Evolutionary conservation across 2,329 filamentous ascomycete species (phyloP).

Genomic region (Amauroascus verrucosus): DNA sequence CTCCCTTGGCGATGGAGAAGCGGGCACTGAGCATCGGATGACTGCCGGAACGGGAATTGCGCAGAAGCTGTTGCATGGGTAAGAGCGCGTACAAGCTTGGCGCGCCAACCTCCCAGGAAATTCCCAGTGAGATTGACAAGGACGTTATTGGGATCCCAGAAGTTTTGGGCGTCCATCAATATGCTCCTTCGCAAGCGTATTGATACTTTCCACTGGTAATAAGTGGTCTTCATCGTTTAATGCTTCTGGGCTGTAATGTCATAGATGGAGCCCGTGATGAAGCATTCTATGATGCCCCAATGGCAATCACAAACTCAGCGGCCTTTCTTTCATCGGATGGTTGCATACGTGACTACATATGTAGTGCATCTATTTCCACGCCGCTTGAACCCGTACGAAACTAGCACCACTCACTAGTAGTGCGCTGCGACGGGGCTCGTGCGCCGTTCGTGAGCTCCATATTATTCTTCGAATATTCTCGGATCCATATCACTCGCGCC

Average conservation of each 20-base stretch:
- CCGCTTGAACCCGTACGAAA: neutral
- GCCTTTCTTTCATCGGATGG: neutral
- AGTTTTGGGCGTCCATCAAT: neutral
- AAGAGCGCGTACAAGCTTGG: neutral
- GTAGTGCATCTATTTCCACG: neutral
- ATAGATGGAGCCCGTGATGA: neutral
- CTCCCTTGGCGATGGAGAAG: neutral
- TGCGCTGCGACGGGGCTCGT: neutral
- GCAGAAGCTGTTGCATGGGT: slow-evolving; percentile 9
- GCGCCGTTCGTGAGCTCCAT: neutral
- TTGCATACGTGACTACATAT: no score
- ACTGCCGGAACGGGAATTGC: slow-evolving; percentile 5
- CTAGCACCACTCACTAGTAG: neutral
- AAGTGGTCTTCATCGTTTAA: neutral
- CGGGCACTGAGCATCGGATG: neutral
- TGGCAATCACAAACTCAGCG: neutral
- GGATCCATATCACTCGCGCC: neutral
- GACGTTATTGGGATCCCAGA: neutral
- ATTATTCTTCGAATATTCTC: neutral
- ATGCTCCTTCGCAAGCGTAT: neutral
- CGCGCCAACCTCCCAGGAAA: neutral
- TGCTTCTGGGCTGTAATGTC: neutral
- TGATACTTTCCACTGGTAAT: neutral
- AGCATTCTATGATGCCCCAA: neutral
- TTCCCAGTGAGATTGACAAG: neutral